Percentiles rank a stretch among this genome's conserved stretches.
Conservation (phyloP, 768 basidiomycete genomes). For the Amanita phalloides region DNA sequence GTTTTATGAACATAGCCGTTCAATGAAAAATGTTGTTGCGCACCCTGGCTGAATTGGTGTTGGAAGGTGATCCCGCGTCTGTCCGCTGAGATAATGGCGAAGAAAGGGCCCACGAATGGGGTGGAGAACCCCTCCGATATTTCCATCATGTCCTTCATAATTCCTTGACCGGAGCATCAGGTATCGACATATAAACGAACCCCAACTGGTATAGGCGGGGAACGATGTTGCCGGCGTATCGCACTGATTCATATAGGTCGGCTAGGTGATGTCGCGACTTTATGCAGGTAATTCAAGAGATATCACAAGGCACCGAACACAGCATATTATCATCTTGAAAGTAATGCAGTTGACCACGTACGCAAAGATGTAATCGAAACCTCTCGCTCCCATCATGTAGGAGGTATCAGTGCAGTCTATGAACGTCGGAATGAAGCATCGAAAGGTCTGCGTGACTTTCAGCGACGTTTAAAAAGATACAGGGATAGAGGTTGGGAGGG, state of each 20-base stretch:
- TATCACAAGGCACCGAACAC: constrained; percentile 95
- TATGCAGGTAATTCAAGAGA: constrained; percentile 92
- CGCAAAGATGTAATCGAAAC: no score
- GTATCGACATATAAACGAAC: constrained; percentile 97
- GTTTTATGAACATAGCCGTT: constrained; percentile 1
- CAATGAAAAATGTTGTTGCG: constrained; percentile 12
- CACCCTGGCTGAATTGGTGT: constrained; percentile 79
- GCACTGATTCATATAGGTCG: constrained; percentile 97
- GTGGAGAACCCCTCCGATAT: constrained; percentile 95
- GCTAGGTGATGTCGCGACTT: constrained; percentile 93
- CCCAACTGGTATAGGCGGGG: constrained; percentile 89
- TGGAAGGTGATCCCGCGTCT: constrained; percentile 93
- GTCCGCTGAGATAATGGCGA: constrained; percentile 92
- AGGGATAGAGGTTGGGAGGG: constrained; percentile 46
- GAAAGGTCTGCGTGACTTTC: constrained; percentile 85
- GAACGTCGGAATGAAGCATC: constrained; percentile 48
- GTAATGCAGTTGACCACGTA: not conserved
- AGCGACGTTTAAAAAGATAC: constrained; percentile 82
- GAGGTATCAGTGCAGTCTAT: constrained; percentile 58
- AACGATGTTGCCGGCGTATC: constrained; percentile 95
- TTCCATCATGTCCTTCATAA: constrained; percentile 99
- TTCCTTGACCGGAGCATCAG: constrained; percentile 95
- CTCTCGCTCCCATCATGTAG: constrained; percentile 20
- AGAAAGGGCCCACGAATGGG: constrained; percentile 95
- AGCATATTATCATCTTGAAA: constrained; percentile 68